A percentile compares a stretch with the other conserved stretches of the same genome.
These are phyloP conservation scores for Naegleria fowleri DNA, from an alignment of 208 protist species.

Conservation along the genomic window DNA sequence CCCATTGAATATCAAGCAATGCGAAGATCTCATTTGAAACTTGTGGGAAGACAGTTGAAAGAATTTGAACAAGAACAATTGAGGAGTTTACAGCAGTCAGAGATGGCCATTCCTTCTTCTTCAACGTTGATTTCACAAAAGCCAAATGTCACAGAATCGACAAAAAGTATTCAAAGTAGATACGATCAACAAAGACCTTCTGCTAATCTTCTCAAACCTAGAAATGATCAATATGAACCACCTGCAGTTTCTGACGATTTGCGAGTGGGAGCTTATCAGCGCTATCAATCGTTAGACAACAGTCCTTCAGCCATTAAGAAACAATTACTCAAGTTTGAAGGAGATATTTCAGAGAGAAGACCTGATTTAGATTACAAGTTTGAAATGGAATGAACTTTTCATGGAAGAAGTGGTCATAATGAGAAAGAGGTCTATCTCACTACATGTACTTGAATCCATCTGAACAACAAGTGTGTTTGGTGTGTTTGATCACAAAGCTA, in stretches of 20 bases:
- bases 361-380: constrained; percentile 23
- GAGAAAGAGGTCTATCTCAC: too few species aligned
- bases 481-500: too few species aligned
- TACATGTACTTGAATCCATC: too few species aligned
- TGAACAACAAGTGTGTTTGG: too few species aligned
- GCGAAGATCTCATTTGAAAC: not conserved
- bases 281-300: not conserved
- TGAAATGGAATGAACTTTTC: not conserved
- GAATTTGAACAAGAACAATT: not conserved
- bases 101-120: too few species aligned
- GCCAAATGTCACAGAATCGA: not conserved
- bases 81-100: not conserved
- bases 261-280: not conserved
- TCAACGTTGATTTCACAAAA: too few species aligned
- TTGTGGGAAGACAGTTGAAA: not conserved
- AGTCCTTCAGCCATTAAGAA: not conserved
- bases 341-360: constrained; percentile 7
- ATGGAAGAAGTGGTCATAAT: too few species aligned
- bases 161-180: not conserved
- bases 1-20: constrained; percentile 22
- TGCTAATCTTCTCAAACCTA: not conserved
- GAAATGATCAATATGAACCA: not conserved
- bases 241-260: constrained; percentile 1
- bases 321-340: constrained; percentile 13
- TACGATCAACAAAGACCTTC: not conserved